Conservation (phyloP, 148 eudicot genomes). For the Rhododendron ovatum region DNA sequence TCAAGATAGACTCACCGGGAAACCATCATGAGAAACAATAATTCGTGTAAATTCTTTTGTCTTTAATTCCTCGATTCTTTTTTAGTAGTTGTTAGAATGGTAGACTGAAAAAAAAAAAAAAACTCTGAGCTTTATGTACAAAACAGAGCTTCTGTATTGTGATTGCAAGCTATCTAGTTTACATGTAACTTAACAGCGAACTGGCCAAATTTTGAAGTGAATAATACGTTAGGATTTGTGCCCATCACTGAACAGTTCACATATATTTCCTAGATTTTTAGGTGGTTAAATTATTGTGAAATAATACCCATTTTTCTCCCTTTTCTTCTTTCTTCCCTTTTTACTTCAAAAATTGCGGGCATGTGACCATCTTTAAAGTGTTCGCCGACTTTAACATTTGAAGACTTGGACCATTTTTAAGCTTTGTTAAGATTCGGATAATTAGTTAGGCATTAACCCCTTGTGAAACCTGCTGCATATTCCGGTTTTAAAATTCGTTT, state of each 20-base stretch:
- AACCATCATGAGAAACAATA: slow-evolving; percentile 25
- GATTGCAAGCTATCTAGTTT: not conserved
- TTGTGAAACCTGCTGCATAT: not conserved
- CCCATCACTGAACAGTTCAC: not conserved
- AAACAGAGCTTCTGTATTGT: not conserved
- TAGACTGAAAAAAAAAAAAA: not conserved
- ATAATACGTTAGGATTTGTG: not conserved
- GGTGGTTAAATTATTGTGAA: not conserved
- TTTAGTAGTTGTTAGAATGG: not conserved
- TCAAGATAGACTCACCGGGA: slow-evolving; percentile 35
- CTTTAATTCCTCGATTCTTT: slow-evolving; percentile 3
- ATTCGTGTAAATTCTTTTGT: slow-evolving; percentile 29
- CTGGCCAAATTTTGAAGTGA: not conserved
- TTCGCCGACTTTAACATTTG: not conserved
- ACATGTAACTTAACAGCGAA: not conserved
- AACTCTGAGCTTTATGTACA: not conserved
- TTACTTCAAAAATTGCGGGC: not conserved
- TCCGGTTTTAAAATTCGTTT: not conserved
- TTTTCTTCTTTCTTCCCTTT: not conserved
- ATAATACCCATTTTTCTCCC: not conserved
- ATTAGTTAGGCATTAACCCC: not conserved
- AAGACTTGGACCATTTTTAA: not conserved
- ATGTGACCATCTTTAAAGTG: not conserved
- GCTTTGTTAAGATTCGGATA: too few species aligned
- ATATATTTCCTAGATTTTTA: not conserved